phyloP scores from a whole-genome alignment of 2,329 filamentous ascomycete genomes.

The Penicillium freii region DNA sequence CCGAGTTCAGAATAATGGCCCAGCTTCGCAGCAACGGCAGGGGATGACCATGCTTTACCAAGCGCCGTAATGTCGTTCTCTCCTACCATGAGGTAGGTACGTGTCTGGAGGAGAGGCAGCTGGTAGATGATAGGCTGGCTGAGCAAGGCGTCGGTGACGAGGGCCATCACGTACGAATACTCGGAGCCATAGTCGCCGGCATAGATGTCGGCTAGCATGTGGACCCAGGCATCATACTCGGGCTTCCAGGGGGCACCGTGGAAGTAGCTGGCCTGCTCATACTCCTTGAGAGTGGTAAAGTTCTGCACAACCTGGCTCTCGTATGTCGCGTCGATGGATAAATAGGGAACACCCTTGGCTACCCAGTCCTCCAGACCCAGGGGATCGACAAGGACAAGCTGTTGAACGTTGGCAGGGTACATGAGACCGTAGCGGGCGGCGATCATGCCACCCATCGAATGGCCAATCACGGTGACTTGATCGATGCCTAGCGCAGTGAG shows the following conservation, averaged over 20 bases:
- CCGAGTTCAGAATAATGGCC: conserved; percentile 12
- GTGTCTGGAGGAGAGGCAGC: conserved; percentile 12
- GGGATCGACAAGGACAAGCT: conserved; percentile 15
- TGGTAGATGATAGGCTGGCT: conserved; percentile 15
- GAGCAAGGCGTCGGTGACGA: conserved; percentile 15
- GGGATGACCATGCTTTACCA: conserved; percentile 12
- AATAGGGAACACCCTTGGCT: conserved; percentile 13
- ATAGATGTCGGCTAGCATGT: conserved; percentile 18
- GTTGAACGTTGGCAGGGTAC: conserved; percentile 11
- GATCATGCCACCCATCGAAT: conserved; percentile 19
- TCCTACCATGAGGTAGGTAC: conserved; percentile 16
- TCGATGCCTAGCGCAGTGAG: conserved; percentile 12
- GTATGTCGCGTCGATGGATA: conserved; percentile 10
- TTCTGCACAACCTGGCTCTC: conserved; percentile 10
- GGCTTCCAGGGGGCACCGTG: conserved; percentile 13
- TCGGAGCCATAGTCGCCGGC: conserved; percentile 9
- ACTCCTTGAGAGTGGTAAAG: conserved; percentile 13
- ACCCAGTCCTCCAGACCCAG: conserved; percentile 17
- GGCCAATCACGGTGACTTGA: conserved; percentile 12
- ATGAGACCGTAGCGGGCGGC: conserved; percentile 17
- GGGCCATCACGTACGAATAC: conserved; percentile 16
- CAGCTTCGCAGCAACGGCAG: conserved; percentile 6
- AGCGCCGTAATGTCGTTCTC: conserved; percentile 12
- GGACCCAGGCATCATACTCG: conserved; percentile 13
- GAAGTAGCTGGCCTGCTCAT: conserved; percentile 16